Percentiles rank a stretch among this genome's conserved stretches.
These are phyloP conservation scores for Drosera spatulata DNA, from an alignment of 179 eudicot species.

Conservation along the genomic window DNA sequence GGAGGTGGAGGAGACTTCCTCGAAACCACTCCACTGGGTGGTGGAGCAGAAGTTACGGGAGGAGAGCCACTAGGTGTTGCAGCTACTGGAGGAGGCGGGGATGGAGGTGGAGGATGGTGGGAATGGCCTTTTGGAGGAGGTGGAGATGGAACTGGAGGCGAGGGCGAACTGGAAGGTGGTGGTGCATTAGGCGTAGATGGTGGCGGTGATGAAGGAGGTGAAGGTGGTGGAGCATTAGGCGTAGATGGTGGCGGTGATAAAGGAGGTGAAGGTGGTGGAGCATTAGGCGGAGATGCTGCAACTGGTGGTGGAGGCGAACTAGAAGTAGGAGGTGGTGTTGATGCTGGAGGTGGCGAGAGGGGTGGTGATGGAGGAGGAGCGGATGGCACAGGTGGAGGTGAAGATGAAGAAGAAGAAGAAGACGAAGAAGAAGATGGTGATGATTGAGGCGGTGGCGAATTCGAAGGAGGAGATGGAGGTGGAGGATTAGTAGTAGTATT, in stretches of 20 bases:
- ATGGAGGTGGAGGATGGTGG: conserved; percentile 20
- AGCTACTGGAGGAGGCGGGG: conserved; percentile 24
- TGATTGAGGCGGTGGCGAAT: conserved; percentile 13
- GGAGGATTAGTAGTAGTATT: no score
- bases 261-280: conserved; percentile 22
- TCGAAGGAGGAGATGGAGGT: conserved; percentile 17
- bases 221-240: conserved; percentile 12
- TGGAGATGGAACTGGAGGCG: conserved; percentile 17
- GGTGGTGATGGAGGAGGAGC: conserved; percentile 16
- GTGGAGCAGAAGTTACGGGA: conserved; percentile 3
- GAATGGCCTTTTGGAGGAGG: conserved; percentile 16
- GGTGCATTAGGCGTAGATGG: conserved; percentile 8
- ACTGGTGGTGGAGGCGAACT: conserved; percentile 8
- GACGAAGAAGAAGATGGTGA: conserved; percentile 15
- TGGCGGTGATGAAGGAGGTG: conserved; percentile 21
- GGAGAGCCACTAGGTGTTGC: conserved; percentile 12
- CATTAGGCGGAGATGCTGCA: conserved; percentile 8
- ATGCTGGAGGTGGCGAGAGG: conserved; percentile 3
- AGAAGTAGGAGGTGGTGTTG: not conserved
- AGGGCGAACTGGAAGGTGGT: conserved; percentile 18
- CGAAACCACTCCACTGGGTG: not conserved
- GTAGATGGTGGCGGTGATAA: conserved; percentile 12
- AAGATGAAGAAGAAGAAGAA: conserved; percentile 22
- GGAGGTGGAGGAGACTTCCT: conserved; percentile 16
- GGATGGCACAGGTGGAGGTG: conserved; percentile 21